Percentiles rank a stretch among this genome's conserved stretches.
These are phyloP conservation scores for Candida railenensis DNA, from an alignment of 805 yeast genomes.

Conservation along the genomic window DNA sequence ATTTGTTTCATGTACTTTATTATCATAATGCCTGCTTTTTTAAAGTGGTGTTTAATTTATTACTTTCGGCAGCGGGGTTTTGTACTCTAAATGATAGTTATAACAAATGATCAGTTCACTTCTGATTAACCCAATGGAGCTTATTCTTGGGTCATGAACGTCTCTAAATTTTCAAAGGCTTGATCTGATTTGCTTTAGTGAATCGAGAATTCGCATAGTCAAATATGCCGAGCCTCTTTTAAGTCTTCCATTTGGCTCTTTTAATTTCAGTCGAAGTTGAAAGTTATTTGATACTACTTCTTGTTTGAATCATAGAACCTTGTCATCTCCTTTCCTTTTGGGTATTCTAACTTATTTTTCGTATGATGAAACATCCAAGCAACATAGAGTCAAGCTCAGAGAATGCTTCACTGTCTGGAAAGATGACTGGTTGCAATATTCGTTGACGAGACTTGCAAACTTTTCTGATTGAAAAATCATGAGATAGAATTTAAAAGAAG, in stretches of 20 bases:
- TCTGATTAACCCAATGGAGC: slow-evolving; percentile 78
- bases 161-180: slow-evolving; percentile 30
- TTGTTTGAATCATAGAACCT: slow-evolving; percentile 8
- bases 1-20: neutral
- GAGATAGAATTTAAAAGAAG: neutral
- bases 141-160: slow-evolving; percentile 73
- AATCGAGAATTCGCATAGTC: slow-evolving; percentile 54
- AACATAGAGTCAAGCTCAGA: slow-evolving; percentile 94
- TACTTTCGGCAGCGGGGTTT: slow-evolving; percentile 60
- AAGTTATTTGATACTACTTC: slow-evolving; percentile 17
- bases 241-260: neutral
- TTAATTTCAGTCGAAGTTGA: slow-evolving; percentile 21
- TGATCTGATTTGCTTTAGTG: slow-evolving; percentile 11
- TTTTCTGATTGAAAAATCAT: slow-evolving; percentile 25
- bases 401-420: slow-evolving; percentile 50
- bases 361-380: slow-evolving; percentile 72
- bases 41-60: slow-evolving; percentile 1
- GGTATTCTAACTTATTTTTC: slow-evolving; percentile 8
- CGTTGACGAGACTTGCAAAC: slow-evolving; percentile 71
- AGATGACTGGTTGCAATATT: slow-evolving; percentile 37
- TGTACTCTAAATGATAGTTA: slow-evolving; percentile 69
- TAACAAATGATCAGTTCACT: slow-evolving; percentile 55
- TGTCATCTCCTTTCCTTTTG: neutral
- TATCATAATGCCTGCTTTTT: neutral
- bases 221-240: slow-evolving; percentile 56